Evolutionary conservation across 441 rosid genomes (phyloP), one percentile per base, ranked within the genome.

Genomic region (Erodium texanum): DNA sequence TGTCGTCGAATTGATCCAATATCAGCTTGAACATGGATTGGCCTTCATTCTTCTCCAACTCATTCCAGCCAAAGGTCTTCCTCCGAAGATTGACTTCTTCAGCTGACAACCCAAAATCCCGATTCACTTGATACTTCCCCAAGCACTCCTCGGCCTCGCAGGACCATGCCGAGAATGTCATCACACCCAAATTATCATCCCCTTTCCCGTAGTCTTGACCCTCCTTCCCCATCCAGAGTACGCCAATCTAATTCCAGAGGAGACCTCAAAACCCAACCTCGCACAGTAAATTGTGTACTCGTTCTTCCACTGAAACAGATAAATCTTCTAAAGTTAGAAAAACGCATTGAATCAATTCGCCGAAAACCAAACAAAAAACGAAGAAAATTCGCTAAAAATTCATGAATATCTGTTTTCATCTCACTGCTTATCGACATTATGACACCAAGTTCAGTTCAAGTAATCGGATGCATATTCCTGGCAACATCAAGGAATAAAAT

Each of bases 1-100:
- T 77, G 18, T 82, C 85, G 16, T 82, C 75, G 66, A 82, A 82
- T 52, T 82, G 83, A 4, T 79, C 83, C 0, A 82, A 16, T 50
- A 79, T 68, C 8, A 79, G 66, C 27, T 72, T 75, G 71, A 79
- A 72, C 4, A 82, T 43, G 0, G 83, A 75, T 27, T 64, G 71
- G 18, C 78, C 78, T 20, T 82, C 80, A 15, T 73, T 79, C 58
- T 79, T 74, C 18, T 77, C 85, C 72, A 82, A 64, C 56, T 82
- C 83, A 36, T 82, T 82, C 10, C 7, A 65, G 12, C 85, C 85
- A 54, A 65, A 70, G 36, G 70, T 52, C 68, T 22, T 24, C 29
- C 72, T 75, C 64, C 79, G 73, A 58, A 68, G 19, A 7, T 70
- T 58, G 62, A 76, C 76, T 1, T 77, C 82, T 11, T 24, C 65